Evolutionary conservation across 805 yeast genomes (phyloP).

Genomic region (Candida nemodendra): DNA sequence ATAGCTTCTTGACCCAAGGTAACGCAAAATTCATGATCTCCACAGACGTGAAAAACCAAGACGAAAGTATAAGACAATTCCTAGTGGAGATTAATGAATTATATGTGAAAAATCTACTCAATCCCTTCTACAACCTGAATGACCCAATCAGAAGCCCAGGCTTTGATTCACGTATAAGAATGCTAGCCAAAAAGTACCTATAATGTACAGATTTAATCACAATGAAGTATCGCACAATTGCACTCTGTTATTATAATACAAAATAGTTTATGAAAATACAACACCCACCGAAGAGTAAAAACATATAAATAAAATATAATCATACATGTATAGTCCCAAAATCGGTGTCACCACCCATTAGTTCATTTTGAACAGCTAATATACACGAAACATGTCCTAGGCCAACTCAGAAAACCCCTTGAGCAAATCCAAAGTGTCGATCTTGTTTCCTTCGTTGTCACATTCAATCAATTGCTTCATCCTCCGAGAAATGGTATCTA

Average conservation of each 20-base stretch:
- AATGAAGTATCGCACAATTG: too few species aligned
- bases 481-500: conserved; percentile 19
- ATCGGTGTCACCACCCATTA: not conserved
- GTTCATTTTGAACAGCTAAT: conserved; percentile 4
- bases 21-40: conserved; percentile 77
- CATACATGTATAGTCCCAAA: not conserved
- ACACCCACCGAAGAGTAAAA: not conserved
- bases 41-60: conserved; percentile 57
- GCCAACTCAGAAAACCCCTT: conserved; percentile 31
- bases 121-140: conserved; percentile 81
- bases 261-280: not conserved
- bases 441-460: conserved; percentile 23
- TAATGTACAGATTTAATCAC: conserved; percentile 26
- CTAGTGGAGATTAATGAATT: conserved; percentile 83
- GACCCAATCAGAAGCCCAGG: conserved; percentile 70
- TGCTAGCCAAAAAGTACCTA: conserved; percentile 73
- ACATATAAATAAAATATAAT: too few species aligned
- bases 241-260: not conserved
- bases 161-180: conserved; percentile 73
- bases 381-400: conserved; percentile 9
- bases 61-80: conserved; percentile 77
- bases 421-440: conserved; percentile 34
- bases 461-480: conserved; percentile 20
- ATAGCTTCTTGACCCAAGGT: conserved; percentile 85
- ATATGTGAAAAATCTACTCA: conserved; percentile 79